phyloP scores from a whole-genome alignment of 1,139 yeast species.

The Hyphopichia buzzinii region DNA sequence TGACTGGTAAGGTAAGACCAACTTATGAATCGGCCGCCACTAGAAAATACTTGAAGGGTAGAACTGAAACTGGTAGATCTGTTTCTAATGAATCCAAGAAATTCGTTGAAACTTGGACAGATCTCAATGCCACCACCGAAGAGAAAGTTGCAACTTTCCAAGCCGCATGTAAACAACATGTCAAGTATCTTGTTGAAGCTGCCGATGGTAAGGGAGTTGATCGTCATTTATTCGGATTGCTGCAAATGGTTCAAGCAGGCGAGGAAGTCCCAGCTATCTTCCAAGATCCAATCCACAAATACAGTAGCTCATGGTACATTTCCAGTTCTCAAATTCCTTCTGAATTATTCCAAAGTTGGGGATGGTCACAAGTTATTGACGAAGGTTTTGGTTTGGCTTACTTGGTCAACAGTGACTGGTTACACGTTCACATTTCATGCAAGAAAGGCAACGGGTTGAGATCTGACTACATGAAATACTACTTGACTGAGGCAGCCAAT shows the following conservation, averaged over 20 bases:
- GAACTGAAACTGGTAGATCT: conserved; percentile 94
- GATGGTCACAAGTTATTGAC: conserved; percentile 94
- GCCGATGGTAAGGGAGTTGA: conserved; percentile 89
- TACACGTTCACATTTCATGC: conserved; percentile 83
- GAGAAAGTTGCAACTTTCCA: conserved; percentile 71
- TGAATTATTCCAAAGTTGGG: conserved; percentile 88
- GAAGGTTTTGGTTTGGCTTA: conserved; percentile 94
- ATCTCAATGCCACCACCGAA: conserved; percentile 49
- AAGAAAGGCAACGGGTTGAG: conserved; percentile 69
- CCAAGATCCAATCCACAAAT: conserved; percentile 70
- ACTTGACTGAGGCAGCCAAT: conserved; percentile 74
- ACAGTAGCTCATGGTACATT: conserved; percentile 81
- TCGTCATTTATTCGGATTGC: conserved; percentile 89
- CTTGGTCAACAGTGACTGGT: conserved; percentile 82
- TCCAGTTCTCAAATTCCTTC: conserved; percentile 91
- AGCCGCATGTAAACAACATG: conserved; percentile 74
- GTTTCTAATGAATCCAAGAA: conserved; percentile 74
- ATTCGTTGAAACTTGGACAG: conserved; percentile 77
- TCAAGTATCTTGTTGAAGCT: conserved; percentile 71
- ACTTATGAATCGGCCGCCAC: conserved; percentile 97
- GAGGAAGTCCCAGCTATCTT: conserved; percentile 70
- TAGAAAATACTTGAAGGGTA: conserved; percentile 81
- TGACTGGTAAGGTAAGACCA: conserved; percentile 79
- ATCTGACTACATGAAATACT: conserved; percentile 65
- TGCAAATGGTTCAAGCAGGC: conserved; percentile 62